A percentile compares a stretch with the other conserved stretches of the same genome.
Conservation (phyloP, 768 basidiomycete species). For the Pleurotus sapidus region DNA sequence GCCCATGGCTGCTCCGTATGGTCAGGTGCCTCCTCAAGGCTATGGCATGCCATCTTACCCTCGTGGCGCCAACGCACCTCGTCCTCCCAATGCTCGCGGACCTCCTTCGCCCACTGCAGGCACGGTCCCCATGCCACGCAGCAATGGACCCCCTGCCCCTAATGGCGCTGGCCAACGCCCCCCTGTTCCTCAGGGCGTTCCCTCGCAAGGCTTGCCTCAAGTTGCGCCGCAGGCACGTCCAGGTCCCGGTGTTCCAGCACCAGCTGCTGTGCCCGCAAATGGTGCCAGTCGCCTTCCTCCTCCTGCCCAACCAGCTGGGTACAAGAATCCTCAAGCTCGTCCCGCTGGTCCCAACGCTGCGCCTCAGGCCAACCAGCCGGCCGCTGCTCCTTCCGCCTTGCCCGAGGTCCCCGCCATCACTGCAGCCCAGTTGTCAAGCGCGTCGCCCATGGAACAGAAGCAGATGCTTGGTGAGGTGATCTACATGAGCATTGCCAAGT, state of each 20-base stretch:
- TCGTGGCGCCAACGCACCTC: constrained; percentile 51
- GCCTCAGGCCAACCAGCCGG: constrained; percentile 43
- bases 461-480: constrained; percentile 98
- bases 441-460: constrained; percentile 90
- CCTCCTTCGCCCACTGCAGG: constrained; percentile 69
- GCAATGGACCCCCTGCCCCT: constrained; percentile 55
- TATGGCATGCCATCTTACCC: constrained; percentile 73
- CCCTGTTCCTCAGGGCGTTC: constrained; percentile 42
- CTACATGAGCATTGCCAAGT: constrained; percentile 87
- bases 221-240: constrained; percentile 28
- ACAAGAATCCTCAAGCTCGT: constrained; percentile 32
- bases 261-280: constrained; percentile 36
- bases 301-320: constrained; percentile 29
- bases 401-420: constrained; percentile 42
- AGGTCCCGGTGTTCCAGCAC: constrained; percentile 17
- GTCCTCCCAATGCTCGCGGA: constrained; percentile 63
- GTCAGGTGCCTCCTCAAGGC: constrained; percentile 67
- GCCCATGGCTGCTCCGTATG: constrained; percentile 72
- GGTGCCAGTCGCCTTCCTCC: constrained; percentile 42
- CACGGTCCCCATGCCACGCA: constrained; percentile 62
- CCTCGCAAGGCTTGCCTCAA: constrained; percentile 21
- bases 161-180: constrained; percentile 54
- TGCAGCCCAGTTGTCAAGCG: constrained; percentile 47
- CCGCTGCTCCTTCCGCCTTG: constrained; percentile 28
- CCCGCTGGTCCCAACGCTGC: constrained; percentile 34